Base-by-base conservation (phyloP, 441 rosid genomes). In the Dalechampia spathulata region DNA sequence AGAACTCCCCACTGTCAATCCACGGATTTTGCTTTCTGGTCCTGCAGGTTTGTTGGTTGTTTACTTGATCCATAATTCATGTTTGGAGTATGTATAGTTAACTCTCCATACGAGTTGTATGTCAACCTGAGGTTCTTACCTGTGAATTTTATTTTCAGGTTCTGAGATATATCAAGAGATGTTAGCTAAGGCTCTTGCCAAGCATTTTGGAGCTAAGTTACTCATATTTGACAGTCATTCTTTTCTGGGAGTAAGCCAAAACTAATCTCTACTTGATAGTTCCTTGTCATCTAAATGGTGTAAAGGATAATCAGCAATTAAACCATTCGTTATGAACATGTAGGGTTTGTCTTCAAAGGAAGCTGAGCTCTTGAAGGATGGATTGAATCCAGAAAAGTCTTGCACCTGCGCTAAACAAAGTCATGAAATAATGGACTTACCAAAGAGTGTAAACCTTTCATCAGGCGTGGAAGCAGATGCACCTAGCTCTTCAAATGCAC, bases 121-220 rank as follows among this genome's bases (percentile, higher is more conserved):
- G 55, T 52, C 26, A 40, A 60, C 34, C 46, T 44, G 30, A 49
- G 12, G 13, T 11, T 53, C n/a, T 51, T 63, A 48, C 15, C 9
- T 52, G 16, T 51, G 25, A 45, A 68, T 68, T 42, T 44, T 42
- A 13, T 64, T 60, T 78, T 54, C 60, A 90, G 97, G 97, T 63
- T 90, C 97, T 40, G 97, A 90, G 67, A 84, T 86, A 67, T 90
- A 85, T 64, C 97, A 90, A 75, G 97, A 90, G 75, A 87, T 77
- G 84, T 65, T 90, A 75, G 88, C 78, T n/a, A 90, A 81, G 75
- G 93, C 97, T 23, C 95, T 87, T 70, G 93, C 97, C 6, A 82
- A 77, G 38, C 52, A 78, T 66, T 90, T 79, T 65, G 86, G 81
- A 54, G 79, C 97, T 58, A 85, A 83, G 68, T 70, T 90, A 76